Percentiles rank a stretch among this genome's conserved stretches.
Conservation (phyloP, 2,329 filamentous ascomycete species). For the Epichloe brachyelytri region DNA sequence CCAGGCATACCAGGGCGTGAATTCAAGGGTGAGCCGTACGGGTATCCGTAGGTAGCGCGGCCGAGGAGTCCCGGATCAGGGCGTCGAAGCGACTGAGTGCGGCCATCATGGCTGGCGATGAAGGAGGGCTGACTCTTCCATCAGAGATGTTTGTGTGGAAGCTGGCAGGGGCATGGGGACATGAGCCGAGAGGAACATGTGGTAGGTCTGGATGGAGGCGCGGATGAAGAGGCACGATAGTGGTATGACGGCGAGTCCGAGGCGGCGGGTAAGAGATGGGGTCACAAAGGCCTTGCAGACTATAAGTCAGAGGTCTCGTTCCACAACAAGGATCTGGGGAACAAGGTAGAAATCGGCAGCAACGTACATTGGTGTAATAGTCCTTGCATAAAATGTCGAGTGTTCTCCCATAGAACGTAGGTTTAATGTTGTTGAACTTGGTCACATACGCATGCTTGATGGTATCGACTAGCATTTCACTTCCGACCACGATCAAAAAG, state of each 20-base stretch:
- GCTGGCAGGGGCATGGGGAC: constrained; percentile 60
- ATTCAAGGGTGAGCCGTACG: constrained; percentile 27
- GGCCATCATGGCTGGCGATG: constrained; percentile 63
- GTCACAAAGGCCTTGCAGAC: constrained; percentile 66
- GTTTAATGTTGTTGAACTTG: constrained; percentile 97
- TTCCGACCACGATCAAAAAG: constrained; percentile 86
- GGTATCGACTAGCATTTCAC: constrained; percentile 93
- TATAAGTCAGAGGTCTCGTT: neutral
- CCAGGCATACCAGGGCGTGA: constrained; percentile 38
- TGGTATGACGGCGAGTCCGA: constrained; percentile 84
- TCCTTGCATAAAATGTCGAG: constrained; percentile 93
- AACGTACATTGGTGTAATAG: constrained; percentile 79
- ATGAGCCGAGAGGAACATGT: constrained; percentile 91
- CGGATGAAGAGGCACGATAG: constrained; percentile 92
- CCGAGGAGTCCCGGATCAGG: constrained; percentile 65
- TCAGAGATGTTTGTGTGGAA: constrained; percentile 51
- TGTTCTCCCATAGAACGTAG: constrained; percentile 76
- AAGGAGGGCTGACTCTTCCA: constrained; percentile 47
- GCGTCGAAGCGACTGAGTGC: constrained; percentile 69
- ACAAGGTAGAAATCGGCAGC: neutral
- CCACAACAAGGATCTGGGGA: neutral
- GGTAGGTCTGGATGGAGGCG: constrained; percentile 87
- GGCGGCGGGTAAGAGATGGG: constrained; percentile 75
- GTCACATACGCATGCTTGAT: constrained; percentile 96
- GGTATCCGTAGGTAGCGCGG: constrained; percentile 54